A percentile compares a stretch with the other conserved stretches of the same genome.
Evolutionary conservation across 140 eudicot genomes (phyloP).

Genomic region (Senecio squalidus): DNA sequence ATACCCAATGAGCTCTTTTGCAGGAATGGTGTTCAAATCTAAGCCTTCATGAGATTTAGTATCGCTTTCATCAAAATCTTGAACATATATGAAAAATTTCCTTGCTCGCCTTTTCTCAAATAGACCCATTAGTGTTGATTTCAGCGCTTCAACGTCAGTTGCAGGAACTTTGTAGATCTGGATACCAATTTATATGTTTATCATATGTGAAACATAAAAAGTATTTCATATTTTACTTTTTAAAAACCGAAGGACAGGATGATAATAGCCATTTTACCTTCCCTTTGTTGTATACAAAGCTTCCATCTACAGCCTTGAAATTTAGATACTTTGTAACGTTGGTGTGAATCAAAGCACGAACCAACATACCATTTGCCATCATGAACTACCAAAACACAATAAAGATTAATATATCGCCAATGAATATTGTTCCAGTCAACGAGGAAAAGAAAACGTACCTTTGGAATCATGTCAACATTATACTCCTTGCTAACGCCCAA

Average conservation of each 20-base stretch:
- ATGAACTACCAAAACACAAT: conserved; percentile 54
- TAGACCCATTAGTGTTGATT: conserved; percentile 82
- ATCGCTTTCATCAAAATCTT: conserved; percentile 72
- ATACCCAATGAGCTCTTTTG: conserved; percentile 74
- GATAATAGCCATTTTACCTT: conserved; percentile 40
- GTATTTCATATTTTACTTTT: too few relatives aligned
- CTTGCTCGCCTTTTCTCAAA: conserved; percentile 87
- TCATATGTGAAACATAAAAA: conserved; percentile 1
- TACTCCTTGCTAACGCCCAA: conserved; percentile 81
- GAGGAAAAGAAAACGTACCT: conserved; percentile 40
- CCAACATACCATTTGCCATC: conserved; percentile 92
- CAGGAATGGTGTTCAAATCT: conserved; percentile 61
- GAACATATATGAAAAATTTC: conserved; percentile 80
- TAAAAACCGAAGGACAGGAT: not conserved
- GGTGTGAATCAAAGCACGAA: conserved; percentile 80
- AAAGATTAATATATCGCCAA: not conserved
- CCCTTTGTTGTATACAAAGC: conserved; percentile 90
- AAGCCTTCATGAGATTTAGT: conserved; percentile 87
- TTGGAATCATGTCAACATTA: conserved; percentile 92
- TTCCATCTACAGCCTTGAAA: conserved; percentile 96
- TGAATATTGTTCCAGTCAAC: not conserved
- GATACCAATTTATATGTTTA: conserved; percentile 1
- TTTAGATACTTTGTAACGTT: conserved; percentile 83
- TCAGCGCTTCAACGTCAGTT: conserved; percentile 89
- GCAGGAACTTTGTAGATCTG: conserved; percentile 96